Base-by-base conservation (phyloP, 208 protist genomes). In the Leptomonas pyrrhocoris region DNA sequence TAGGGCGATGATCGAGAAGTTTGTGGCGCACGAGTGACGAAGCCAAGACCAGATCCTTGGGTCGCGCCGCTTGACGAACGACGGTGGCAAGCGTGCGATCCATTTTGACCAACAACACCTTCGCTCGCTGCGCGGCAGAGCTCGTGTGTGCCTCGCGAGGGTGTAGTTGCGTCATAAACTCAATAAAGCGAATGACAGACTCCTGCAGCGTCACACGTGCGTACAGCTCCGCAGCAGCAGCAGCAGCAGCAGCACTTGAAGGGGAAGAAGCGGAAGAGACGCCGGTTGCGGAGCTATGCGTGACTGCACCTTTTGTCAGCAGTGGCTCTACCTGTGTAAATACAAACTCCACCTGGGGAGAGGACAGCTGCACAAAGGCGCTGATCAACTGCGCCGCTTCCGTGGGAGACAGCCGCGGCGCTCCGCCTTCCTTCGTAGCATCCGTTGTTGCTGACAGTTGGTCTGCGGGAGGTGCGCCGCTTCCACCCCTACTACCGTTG, bases 311-410 rank as follows among this genome's bases (percentile, higher is more conserved):
- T 0, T 12, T 18, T 1, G 23, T 23, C 9, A 77, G 49, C 56
- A 77, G 30, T 8, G 64, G 72, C 43, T 71, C 72, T 30, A 68
- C 50, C 15, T 42, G 45, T 19, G 31, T 25, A 38, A 77, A 77
- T 16, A 72, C 68, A 36, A 49, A 45, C 2, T 40, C 58, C 34
- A 68, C 62, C 30, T 68, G 72, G 25, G 56, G 64, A 21, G 64
- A 60, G 50, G 38, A 59, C 2, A 77, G 72, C 50, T 77, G 72
- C 64, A 72, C 72, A 38, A 77, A 64, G 30, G 42, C 42, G 30
- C 40, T 62, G 25, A 77, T 59, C 1, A 77, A 42, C 15, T 66
- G 49, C 12, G 64, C 63, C 1, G 72, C 72, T 19, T 77, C 64
- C 7, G 27, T 18, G 19, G 63, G 13, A 46, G 43, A 42, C 51